A percentile compares a stretch with the other conserved stretches of the same genome.
Evolutionary conservation across 805 yeast species (phyloP).

Genomic region (Wickerhamiella nectarea): DNA sequence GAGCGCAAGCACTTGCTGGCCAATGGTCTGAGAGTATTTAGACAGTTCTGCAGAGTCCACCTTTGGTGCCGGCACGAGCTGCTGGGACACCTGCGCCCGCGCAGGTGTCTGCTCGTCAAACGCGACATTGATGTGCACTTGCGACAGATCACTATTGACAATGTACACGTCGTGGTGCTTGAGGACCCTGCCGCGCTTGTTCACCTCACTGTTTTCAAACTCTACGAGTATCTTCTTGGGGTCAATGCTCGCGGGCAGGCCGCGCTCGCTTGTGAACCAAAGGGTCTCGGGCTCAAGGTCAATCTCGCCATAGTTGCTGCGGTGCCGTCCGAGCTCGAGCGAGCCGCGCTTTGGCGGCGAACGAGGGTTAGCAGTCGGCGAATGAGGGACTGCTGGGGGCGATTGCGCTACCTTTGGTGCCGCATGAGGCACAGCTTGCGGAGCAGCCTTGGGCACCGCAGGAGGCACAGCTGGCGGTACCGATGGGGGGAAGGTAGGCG

Average conservation of each 20-base stretch:
- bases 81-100: conserved; percentile 1
- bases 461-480: conserved; percentile 17
- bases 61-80: conserved; percentile 4
- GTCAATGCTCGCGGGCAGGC: conserved; percentile 13
- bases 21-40: conserved; percentile 32
- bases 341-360: conserved; percentile 18
- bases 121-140: conserved; percentile 42
- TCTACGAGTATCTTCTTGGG: conserved; percentile 35
- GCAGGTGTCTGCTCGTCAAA: conserved; percentile 29
- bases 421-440: conserved; percentile 15
- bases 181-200: conserved; percentile 42
- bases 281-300: conserved; percentile 10
- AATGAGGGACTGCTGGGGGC: conserved; percentile 2
- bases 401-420: too few species aligned
- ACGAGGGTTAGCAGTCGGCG: conserved; percentile 1
- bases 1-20: conserved; percentile 35
- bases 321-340: background rate
- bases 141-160: conserved; percentile 59
- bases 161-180: conserved; percentile 54
- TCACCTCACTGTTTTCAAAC: conserved; percentile 42
- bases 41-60: conserved; percentile 19
- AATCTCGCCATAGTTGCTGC: background rate
- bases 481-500: conserved; percentile 6
- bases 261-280: conserved; percentile 9
- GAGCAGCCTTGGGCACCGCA: too few species aligned